Conservation (phyloP, 805 yeast species). For the Dipodascus albidus region DNA sequence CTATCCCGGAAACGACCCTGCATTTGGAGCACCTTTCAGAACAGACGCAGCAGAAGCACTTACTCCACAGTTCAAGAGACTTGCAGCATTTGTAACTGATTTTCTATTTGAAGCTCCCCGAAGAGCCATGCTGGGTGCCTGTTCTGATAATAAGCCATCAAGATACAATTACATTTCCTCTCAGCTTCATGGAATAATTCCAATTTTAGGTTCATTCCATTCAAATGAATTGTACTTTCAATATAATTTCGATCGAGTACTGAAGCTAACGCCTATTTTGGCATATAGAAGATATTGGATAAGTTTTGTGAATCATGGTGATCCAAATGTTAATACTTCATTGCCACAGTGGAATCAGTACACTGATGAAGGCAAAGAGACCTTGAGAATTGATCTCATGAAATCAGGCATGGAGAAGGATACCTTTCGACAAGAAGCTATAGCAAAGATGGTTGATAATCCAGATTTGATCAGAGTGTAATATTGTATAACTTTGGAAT, state of each 20-base stretch:
- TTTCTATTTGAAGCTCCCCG: constrained; percentile 11
- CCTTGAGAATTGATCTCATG: constrained; percentile 25
- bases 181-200: background rate
- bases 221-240: constrained; percentile 4
- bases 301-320: constrained; percentile 8
- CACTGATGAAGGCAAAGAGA: constrained; percentile 1
- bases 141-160: background rate
- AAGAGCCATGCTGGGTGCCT: constrained; percentile 5
- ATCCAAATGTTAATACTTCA: constrained; percentile 8
- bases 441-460: background rate
- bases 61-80: constrained; percentile 10
- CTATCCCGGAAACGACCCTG: constrained; percentile 11
- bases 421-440: background rate
- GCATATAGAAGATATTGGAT: constrained; percentile 10
- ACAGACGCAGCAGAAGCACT: constrained; percentile 7
- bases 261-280: background rate
- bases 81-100: constrained; percentile 11
- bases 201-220: constrained; percentile 11
- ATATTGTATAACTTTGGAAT: too few species aligned
- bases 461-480: background rate
- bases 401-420: background rate
- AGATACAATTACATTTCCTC: background rate
- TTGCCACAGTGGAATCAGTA: constrained; percentile 9
- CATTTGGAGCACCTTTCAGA: constrained; percentile 11
- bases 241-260: background rate